These are phyloP conservation scores for Mycena haematopus DNA, from an alignment of 768 basidiomycete species.

Conservation along the genomic window DNA sequence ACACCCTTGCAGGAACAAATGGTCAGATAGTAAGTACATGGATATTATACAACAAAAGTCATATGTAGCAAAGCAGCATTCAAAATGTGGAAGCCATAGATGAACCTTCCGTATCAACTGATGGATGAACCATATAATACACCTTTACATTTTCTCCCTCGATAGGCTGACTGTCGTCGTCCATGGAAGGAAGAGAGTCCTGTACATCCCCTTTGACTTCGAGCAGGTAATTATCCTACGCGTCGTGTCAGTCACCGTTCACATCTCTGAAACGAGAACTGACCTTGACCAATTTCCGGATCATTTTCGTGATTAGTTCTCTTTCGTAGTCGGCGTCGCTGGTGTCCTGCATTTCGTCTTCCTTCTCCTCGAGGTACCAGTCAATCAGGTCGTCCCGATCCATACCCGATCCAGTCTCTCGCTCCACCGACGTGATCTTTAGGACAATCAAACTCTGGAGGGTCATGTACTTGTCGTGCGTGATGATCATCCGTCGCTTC, in stretches of 20 bases:
- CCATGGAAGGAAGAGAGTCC: conserved; percentile 73
- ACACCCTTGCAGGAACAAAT: too few species aligned
- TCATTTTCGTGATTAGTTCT: conserved; percentile 87
- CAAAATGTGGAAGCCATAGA: conserved; percentile 48
- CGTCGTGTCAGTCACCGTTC: conserved; percentile 19
- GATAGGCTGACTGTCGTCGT: conserved; percentile 61
- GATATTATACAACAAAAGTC: conserved; percentile 9
- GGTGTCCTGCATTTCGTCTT: conserved; percentile 80
- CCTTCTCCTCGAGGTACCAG: conserved; percentile 94
- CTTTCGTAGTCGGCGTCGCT: conserved; percentile 92
- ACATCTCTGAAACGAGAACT: conserved; percentile 25
- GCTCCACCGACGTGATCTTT: conserved; percentile 80
- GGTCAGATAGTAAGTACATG: too few species aligned
- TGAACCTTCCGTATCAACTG: conserved; percentile 75
- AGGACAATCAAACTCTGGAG: conserved; percentile 89
- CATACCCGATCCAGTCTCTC: conserved; percentile 74
- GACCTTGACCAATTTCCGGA: conserved; percentile 92
- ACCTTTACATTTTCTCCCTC: conserved; percentile 69
- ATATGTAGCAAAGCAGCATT: conserved; percentile 41
- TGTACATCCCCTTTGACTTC: conserved; percentile 85
- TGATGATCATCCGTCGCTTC: conserved; percentile 87
- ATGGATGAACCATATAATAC: conserved; percentile 91
- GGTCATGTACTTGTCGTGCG: conserved; percentile 93
- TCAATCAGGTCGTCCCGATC: conserved; percentile 93
- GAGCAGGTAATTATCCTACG: conserved; percentile 83